Conservation (phyloP, 2,329 filamentous ascomycete species). For the Aspergillus alliaceus region DNA sequence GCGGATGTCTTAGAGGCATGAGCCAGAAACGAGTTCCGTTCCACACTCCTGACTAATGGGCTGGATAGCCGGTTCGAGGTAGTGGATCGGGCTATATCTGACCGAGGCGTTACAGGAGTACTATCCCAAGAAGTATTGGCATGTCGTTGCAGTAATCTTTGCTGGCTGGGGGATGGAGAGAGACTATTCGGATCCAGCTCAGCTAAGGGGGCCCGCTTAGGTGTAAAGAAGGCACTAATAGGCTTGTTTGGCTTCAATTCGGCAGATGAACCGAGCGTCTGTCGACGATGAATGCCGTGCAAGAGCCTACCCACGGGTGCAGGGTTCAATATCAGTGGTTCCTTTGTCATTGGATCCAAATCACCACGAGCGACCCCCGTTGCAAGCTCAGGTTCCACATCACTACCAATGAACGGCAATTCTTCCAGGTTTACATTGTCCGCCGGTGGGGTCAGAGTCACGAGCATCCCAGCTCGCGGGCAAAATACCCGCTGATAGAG, state of each 20-base stretch:
- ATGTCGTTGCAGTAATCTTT: conserved; percentile 57
- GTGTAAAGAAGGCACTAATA: conserved; percentile 66
- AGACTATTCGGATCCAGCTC: conserved; percentile 69
- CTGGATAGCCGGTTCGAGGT: conserved; percentile 41
- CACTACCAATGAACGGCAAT: conserved; percentile 78
- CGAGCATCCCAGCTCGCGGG: conserved; percentile 66
- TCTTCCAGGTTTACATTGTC: conserved; percentile 64
- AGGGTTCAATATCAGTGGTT: conserved; percentile 51
- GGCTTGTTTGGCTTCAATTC: conserved; percentile 61
- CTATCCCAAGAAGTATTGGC: conserved; percentile 56
- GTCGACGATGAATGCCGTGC: conserved; percentile 37
- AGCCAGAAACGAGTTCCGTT: conserved; percentile 41
- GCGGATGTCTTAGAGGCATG: conserved; percentile 41
- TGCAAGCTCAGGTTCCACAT: conserved; percentile 69
- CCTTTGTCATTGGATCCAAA: conserved; percentile 85
- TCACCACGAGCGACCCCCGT: conserved; percentile 76
- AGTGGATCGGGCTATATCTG: conserved; percentile 34
- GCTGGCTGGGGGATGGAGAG: conserved; percentile 65
- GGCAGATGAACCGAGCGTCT: conserved; percentile 44
- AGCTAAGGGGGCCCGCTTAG: conserved; percentile 62
- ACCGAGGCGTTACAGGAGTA: conserved; percentile 46
- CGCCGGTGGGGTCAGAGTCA: conserved; percentile 71
- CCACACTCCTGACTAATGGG: conserved; percentile 41
- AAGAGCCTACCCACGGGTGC: conserved; percentile 32
- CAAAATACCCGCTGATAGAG: conserved; percentile 94